Evolutionary conservation across 2,329 filamentous ascomycete species (phyloP), one percentile per base, ranked within the genome.

Genomic region (Aureobasidium subglaciale): DNA sequence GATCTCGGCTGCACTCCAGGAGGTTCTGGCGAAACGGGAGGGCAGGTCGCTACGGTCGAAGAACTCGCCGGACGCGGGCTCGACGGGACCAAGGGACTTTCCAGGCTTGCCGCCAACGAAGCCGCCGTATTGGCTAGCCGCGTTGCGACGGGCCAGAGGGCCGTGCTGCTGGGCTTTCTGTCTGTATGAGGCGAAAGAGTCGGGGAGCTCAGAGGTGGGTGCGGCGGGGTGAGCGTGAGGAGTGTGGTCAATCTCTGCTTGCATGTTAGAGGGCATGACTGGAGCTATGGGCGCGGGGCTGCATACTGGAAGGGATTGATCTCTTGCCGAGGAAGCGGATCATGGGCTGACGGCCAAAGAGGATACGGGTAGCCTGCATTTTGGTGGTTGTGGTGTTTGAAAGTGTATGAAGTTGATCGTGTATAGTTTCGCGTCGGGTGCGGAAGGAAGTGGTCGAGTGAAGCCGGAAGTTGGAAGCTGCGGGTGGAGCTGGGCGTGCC

Each of bases 41-140:
- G 93, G 92, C 22, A 99, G 84, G 74, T 99, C 88, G 63, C 83
- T 88, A 64, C 90, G 84, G 72, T 97, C 93, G 69, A 96, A 96
- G 72, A 80, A 90, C 70, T 89, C 76, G 63, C 92, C 92, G 65
- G 83, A 73, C 58, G 80, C 79, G 34, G 91, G 80, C 62, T 80
- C 70, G 59, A 97, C 78, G 11, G 87, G 74, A 43, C 92, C 91
- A 10, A 96, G 78, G 34, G 85, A 75, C 59, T 82, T 74, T 56
- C 89, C 91, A 9, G 87, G 71, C 56, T 76, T 70, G 64, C 82
- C 81, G 61, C 88, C 88, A 48, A 78, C 74, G 54, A 64, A 58
- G 54, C 70, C 69, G 22, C 67, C 70, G 59, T 67, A 70, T 16
- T 64, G 61, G 56, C 55, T 48, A 29, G 53, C 49, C 46, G 40